These are phyloP conservation scores for Amanita rimosa DNA, from an alignment of 768 basidiomycete genomes.

Conservation along the genomic window DNA sequence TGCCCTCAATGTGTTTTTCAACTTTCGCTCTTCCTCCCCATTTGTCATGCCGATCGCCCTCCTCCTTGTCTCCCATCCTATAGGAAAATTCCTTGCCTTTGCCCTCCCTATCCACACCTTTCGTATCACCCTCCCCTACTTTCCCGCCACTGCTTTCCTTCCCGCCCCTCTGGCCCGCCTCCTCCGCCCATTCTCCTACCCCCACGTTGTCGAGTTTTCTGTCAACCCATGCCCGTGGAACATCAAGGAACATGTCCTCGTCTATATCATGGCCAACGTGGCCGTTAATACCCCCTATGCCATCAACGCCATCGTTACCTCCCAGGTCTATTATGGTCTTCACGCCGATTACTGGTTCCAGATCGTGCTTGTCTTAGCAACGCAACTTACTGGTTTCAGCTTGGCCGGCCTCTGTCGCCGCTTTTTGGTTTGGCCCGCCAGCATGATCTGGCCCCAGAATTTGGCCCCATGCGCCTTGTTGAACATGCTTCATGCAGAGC, in stretches of 20 bases:
- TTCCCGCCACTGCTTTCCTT: constrained; percentile 43
- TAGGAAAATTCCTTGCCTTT: constrained; percentile 82
- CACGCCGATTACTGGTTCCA: constrained; percentile 72
- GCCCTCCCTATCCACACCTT: constrained; percentile 72
- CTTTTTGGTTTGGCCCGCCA: constrained; percentile 93
- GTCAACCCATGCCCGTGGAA: constrained; percentile 96
- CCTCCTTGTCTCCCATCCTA: constrained; percentile 79
- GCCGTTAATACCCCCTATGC: constrained; percentile 67
- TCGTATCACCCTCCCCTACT: constrained; percentile 44
- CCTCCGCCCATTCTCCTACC: constrained; percentile 40
- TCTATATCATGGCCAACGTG: constrained; percentile 91
- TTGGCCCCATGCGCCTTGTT: constrained; percentile 88
- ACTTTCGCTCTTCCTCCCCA: constrained; percentile 86
- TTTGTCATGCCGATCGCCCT: constrained; percentile 72
- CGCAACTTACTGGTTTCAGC: constrained; percentile 89
- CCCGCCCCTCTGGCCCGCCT: constrained; percentile 34
- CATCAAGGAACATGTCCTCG: constrained; percentile 91
- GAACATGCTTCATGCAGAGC: constrained; percentile 95
- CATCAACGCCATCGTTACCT: constrained; percentile 79
- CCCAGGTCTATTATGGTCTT: constrained; percentile 64
- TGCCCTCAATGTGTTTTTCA: constrained; percentile 87
- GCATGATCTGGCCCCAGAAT: constrained; percentile 98
- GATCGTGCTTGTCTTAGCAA: constrained; percentile 72
- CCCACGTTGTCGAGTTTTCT: constrained; percentile 51
- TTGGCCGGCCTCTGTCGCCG: constrained; percentile 83